Evolutionary conservation across 768 basidiomycete genomes (phyloP).

Genomic region (Tephrocybe rancida): DNA sequence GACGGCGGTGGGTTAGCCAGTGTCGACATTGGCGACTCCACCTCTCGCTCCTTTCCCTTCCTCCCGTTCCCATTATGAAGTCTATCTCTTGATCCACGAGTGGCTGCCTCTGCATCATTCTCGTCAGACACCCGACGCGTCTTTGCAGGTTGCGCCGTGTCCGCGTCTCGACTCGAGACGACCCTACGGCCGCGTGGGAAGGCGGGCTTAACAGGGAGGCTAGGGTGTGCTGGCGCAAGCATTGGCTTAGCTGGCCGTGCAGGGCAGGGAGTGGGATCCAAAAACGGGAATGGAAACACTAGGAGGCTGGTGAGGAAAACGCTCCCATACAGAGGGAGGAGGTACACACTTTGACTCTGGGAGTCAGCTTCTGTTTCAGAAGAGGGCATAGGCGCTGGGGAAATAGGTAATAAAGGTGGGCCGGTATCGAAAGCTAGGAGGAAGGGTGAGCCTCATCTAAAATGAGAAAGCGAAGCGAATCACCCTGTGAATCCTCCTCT

Average conservation of each 20-base stretch:
- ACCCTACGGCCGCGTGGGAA: conserved; percentile 5
- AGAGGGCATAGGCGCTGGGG: conserved; percentile 8
- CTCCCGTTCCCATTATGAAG: background rate
- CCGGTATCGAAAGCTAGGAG: conserved; percentile 7
- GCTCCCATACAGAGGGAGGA: background rate
- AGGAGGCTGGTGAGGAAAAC: background rate
- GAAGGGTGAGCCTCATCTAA: background rate
- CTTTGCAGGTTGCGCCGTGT: conserved; percentile 15
- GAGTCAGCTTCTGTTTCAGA: conserved; percentile 24
- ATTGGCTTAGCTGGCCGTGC: conserved; percentile 8
- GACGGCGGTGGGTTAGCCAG: conserved; percentile 22
- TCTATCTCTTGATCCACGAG: background rate
- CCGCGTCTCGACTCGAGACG: conserved; percentile 15
- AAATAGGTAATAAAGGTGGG: conserved; percentile 9
- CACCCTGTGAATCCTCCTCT: conserved; percentile 44
- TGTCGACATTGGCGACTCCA: conserved; percentile 16
- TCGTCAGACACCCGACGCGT: conserved; percentile 13
- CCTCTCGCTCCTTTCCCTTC: background rate
- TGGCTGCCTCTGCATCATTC: background rate
- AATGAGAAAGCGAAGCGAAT: background rate
- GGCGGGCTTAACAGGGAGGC: background rate
- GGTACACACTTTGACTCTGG: conserved; percentile 18
- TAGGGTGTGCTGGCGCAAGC: background rate
- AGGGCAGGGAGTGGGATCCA: conserved; percentile 15
- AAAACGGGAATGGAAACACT: conserved; percentile 17